Conservation (phyloP, 2,329 filamentous ascomycete genomes). For the Colletotrichum godetiae region DNA sequence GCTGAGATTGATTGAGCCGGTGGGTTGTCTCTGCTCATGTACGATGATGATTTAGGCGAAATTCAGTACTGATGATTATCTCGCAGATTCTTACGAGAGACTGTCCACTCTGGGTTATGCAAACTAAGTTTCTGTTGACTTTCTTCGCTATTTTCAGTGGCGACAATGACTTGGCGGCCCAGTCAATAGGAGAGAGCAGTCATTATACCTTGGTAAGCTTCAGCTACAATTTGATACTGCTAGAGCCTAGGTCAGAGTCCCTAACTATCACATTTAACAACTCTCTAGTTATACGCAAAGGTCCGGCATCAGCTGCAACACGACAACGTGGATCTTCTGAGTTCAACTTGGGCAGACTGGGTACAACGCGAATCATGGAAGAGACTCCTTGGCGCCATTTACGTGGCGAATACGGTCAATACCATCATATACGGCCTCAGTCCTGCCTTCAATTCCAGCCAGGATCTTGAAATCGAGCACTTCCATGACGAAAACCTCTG, state of each 20-base stretch:
- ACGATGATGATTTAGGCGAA: not conserved
- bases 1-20: not conserved
- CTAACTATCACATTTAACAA: not conserved
- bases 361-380: slow-evolving; percentile 4
- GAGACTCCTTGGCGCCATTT: not conserved
- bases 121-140: not conserved
- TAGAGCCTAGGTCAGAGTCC: too few species aligned
- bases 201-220: not conserved
- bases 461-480: not conserved
- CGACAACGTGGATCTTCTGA: not conserved
- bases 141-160: not conserved
- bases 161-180: not conserved
- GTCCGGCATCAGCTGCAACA: not conserved
- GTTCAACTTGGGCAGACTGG: not conserved
- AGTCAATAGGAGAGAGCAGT: not conserved
- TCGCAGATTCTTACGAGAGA: not conserved
- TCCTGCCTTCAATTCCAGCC: not conserved
- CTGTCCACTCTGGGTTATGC: not conserved
- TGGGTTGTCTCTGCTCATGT: not conserved
- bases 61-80: not conserved
- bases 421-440: slow-evolving; percentile 1
- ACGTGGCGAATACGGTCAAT: not conserved
- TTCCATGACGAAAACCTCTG: not conserved
- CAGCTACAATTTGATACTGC: not conserved
- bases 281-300: not conserved